phyloP scores from a whole-genome alignment of 164 flowering plant genomes.

The Piper betle region DNA sequence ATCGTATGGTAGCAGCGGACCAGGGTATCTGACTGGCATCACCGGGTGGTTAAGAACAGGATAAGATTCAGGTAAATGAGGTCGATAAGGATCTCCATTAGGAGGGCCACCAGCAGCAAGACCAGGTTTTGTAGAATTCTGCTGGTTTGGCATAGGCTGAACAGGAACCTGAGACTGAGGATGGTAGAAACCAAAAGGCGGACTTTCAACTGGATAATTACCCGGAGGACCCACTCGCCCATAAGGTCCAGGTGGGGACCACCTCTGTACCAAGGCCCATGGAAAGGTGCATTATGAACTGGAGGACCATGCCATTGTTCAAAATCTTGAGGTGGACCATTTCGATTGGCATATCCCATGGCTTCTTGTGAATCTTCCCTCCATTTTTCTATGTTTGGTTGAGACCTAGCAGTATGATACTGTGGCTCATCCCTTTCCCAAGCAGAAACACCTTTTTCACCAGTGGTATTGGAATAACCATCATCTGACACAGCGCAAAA shows the following conservation, averaged over 20 bases:
- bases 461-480: constrained; percentile 23
- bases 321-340: constrained; percentile 49
- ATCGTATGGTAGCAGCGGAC: constrained; percentile 60
- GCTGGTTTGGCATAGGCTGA: constrained; percentile 42
- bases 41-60: constrained; percentile 37
- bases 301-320: constrained; percentile 71
- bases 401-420: constrained; percentile 32
- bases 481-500: constrained; percentile 24
- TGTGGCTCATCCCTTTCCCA: constrained; percentile 48
- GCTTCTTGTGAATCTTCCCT: constrained; percentile 37
- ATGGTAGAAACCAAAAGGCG: constrained; percentile 50
- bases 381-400: constrained; percentile 59
- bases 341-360: constrained; percentile 30
- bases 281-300: constrained; percentile 49
- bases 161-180: constrained; percentile 42
- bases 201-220: constrained; percentile 65
- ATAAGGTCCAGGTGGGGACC: constrained; percentile 71
- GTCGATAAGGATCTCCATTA: constrained; percentile 58
- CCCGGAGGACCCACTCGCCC: constrained; percentile 54
- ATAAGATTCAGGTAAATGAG: constrained; percentile 58
- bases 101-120: constrained; percentile 48
- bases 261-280: constrained; percentile 72
- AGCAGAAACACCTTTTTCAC: constrained; percentile 24
- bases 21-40: constrained; percentile 69
- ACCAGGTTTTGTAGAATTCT: constrained; percentile 44